Conservation (phyloP, 352 stramenopile species). For the Phytopythium cucurbitacearum region DNA sequence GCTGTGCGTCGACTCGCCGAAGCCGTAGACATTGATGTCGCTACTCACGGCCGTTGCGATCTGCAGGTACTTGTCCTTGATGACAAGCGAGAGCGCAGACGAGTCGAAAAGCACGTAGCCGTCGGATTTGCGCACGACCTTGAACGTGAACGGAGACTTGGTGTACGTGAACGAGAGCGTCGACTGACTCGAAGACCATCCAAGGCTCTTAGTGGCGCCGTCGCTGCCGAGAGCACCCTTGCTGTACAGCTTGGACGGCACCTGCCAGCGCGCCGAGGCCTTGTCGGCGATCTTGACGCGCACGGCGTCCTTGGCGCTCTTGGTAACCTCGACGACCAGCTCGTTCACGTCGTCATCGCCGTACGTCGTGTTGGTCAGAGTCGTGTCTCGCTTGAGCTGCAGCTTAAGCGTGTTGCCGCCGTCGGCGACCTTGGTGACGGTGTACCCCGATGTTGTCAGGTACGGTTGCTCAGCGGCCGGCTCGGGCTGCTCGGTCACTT, state of each 20-base stretch:
- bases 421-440: conserved; percentile 5
- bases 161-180: background rate
- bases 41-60: conserved; percentile 16
- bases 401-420: conserved; percentile 2
- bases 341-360: too few species aligned
- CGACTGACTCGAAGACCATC: too few species aligned
- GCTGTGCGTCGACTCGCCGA: conserved; percentile 33
- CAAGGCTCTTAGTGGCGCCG: background rate
- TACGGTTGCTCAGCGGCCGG: conserved; percentile 4
- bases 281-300: conserved; percentile 31
- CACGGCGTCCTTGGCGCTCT: conserved; percentile 7
- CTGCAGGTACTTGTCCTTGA: conserved; percentile 44
- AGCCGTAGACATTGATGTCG: conserved; percentile 30
- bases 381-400: conserved; percentile 1
- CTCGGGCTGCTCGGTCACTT: conserved; percentile 13
- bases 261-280: conserved; percentile 24
- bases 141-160: conserved; percentile 23
- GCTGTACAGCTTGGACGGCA: conserved; percentile 15
- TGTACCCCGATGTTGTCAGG: conserved; percentile 2
- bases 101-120: conserved; percentile 28
- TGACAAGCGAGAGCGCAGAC: conserved; percentile 24
- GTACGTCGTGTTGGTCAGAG: background rate
- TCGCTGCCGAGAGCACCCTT: conserved; percentile 13
- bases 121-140: conserved; percentile 4
- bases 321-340: too few species aligned